Conservation (phyloP, 257 asterid genomes). For the Primulina tabacum region DNA sequence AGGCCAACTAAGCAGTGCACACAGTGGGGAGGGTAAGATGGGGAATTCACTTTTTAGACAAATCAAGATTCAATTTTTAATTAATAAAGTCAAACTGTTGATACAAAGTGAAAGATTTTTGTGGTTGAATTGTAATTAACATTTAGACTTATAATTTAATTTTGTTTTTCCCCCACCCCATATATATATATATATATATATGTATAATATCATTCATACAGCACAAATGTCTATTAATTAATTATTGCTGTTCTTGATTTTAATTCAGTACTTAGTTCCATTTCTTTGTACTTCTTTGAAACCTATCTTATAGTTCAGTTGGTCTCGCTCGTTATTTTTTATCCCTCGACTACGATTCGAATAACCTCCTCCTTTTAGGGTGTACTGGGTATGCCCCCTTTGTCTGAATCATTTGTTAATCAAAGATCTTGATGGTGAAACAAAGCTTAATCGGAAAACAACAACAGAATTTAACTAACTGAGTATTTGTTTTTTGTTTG, state of each 20-base stretch:
- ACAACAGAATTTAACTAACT: not conserved
- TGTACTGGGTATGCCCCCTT: not conserved
- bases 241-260: not conserved
- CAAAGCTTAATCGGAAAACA: not conserved
- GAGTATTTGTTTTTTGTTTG: not conserved
- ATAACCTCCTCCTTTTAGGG: not conserved
- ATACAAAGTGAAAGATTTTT: not conserved
- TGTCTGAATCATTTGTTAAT: conserved; percentile 35
- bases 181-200: no score
- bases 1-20: conserved; percentile 82
- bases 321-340: no score
- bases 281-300: no score
- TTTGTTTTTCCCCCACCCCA: no score
- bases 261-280: not conserved
- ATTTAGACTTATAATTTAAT: no score
- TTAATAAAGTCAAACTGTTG: no score
- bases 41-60: conserved; percentile 29
- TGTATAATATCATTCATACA: not conserved
- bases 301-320: no score
- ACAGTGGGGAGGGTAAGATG: conserved; percentile 59
- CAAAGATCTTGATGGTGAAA: conserved; percentile 30
- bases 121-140: no score
- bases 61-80: conserved; percentile 13
- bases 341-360: no score
- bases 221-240: not conserved